Percentiles rank a stretch among this genome's conserved stretches.
phyloP scores from a whole-genome alignment of 2,329 filamentous ascomycete species.

The Clarireedia paspali region DNA sequence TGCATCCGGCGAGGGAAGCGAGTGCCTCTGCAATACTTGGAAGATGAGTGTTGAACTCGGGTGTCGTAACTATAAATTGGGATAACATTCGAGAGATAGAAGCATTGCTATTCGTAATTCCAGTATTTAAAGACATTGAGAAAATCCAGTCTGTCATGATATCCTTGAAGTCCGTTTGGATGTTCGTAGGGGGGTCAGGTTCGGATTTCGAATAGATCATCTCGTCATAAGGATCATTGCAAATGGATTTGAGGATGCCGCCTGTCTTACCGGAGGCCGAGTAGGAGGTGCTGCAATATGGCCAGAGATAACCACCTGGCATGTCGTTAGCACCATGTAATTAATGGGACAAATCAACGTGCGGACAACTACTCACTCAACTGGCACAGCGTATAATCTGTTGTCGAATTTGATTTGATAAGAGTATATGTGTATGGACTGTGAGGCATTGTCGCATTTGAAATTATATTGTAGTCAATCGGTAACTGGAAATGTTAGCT shows the following conservation, averaged over 20 bases:
- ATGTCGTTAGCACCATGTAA: background rate
- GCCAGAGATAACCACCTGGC: conserved; percentile 49
- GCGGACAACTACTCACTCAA: conserved; percentile 29
- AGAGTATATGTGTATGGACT: conserved; percentile 59
- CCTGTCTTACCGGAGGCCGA: conserved; percentile 47
- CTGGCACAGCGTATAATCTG: conserved; percentile 60
- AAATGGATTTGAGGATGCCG: conserved; percentile 51
- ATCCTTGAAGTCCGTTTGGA: conserved; percentile 45
- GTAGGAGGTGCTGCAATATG: conserved; percentile 59
- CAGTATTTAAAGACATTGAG: conserved; percentile 48
- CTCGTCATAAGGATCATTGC: conserved; percentile 46
- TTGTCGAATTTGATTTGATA: conserved; percentile 37
- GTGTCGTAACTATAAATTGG: conserved; percentile 40
- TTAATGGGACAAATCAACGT: background rate
- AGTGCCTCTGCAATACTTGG: conserved; percentile 69
- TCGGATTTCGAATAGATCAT: conserved; percentile 47
- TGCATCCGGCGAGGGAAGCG: conserved; percentile 61
- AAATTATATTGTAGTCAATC: conserved; percentile 56
- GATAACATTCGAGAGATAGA: conserved; percentile 52
- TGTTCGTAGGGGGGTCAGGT: conserved; percentile 26
- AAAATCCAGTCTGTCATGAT: conserved; percentile 46
- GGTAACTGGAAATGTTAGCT: conserved; percentile 39
- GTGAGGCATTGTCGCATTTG: conserved; percentile 43
- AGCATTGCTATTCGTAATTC: conserved; percentile 46
- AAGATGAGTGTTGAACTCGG: conserved; percentile 30